Conservation (phyloP, 2,329 filamentous ascomycete genomes). For the Ophiosphaerella korrae region DNA sequence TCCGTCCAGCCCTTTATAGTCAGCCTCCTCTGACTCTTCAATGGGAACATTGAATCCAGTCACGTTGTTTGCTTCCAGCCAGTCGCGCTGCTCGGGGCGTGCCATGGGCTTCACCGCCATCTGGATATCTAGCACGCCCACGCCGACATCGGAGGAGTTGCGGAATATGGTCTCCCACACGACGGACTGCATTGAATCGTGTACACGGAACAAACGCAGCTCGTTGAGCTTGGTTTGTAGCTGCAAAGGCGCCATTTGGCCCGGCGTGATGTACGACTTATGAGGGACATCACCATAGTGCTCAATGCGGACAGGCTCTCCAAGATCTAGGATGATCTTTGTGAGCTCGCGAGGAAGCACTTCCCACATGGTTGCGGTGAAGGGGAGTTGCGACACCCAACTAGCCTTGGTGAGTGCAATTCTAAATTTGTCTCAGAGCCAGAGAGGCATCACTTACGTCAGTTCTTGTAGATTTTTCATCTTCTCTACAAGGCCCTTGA, state of each 20-base stretch:
- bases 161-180: conserved; percentile 40
- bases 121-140: conserved; percentile 32
- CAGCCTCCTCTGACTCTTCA: conserved; percentile 16
- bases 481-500: conserved; percentile 23
- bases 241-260: conserved; percentile 31
- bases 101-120: conserved; percentile 36
- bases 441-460: conserved; percentile 26
- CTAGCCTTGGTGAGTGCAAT: conserved; percentile 14
- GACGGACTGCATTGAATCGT: conserved; percentile 31
- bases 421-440: background rate
- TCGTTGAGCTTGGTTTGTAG: conserved; percentile 30
- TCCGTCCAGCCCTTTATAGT: conserved; percentile 36
- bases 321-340: conserved; percentile 37
- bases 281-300: conserved; percentile 12
- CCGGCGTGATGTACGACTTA: conserved; percentile 26
- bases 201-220: conserved; percentile 37
- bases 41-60: conserved; percentile 25
- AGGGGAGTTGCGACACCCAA: conserved; percentile 36
- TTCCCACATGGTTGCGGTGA: conserved; percentile 28
- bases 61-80: conserved; percentile 29
- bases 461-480: conserved; percentile 33
- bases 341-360: conserved; percentile 26
- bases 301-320: conserved; percentile 25
- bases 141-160: conserved; percentile 22
- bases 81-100: conserved; percentile 18